Conservation (phyloP, 176 grass and related monocot species). For the Poa pratensis region DNA sequence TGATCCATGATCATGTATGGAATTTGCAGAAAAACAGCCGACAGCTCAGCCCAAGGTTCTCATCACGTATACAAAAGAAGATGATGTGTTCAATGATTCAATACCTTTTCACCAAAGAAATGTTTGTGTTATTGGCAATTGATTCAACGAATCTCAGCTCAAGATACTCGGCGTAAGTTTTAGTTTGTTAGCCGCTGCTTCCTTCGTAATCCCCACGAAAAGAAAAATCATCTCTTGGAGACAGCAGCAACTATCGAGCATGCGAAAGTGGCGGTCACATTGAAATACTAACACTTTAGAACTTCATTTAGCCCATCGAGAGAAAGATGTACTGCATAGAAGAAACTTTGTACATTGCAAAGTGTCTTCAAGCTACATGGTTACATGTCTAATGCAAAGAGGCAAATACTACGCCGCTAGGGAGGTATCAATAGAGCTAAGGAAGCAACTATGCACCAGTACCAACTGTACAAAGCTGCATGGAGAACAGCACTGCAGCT, state of each 20-base stretch:
- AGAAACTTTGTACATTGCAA: conserved; percentile 10
- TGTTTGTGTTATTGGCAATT: conserved; percentile 92
- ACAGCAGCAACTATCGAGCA: neutral
- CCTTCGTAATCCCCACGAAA: conserved; percentile 64
- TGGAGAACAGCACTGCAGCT: neutral
- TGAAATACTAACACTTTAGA: neutral
- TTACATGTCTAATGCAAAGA: neutral
- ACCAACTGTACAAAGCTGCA: conserved; percentile 5
- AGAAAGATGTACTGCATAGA: neutral
- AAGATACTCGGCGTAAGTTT: conserved; percentile 93
- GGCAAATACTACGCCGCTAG: neutral
- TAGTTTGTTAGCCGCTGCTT: conserved; percentile 87
- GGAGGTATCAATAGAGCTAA: neutral
- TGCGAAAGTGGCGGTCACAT: neutral
- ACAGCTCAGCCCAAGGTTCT: conserved; percentile 19
- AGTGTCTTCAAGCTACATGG: neutral
- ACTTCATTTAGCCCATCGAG: neutral
- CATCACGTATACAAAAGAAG: conserved; percentile 26
- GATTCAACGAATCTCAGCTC: conserved; percentile 93
- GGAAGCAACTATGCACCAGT: neutral
- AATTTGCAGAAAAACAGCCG: conserved; percentile 25
- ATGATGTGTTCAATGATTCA: neutral
- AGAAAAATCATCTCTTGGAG: neutral
- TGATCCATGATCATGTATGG: conserved; percentile 40
- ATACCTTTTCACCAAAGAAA: conserved; percentile 96